Percentiles rank a stretch among this genome's conserved stretches.
Evolutionary conservation across 2,329 filamentous ascomycete genomes (phyloP).

Genomic region (Pseudogymnoascus sp.): DNA sequence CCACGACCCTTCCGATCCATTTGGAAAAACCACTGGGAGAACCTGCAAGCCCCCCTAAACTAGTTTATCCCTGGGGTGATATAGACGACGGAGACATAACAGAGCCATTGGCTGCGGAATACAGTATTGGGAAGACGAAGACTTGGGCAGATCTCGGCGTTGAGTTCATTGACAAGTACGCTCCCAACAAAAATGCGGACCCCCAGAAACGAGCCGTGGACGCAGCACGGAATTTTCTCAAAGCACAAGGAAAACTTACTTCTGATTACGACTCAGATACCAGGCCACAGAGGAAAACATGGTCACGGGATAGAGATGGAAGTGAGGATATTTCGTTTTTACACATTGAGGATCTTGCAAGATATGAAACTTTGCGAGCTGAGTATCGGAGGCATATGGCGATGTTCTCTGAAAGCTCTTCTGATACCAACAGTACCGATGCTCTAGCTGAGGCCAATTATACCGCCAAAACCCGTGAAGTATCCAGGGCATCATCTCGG

Average conservation of each 20-base stretch:
- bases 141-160: slow-evolving; percentile 2
- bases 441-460: neutral
- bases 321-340: slow-evolving; percentile 2
- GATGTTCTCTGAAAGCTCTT: neutral
- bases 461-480: neutral
- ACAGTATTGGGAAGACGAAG: neutral
- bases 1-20: neutral
- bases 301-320: neutral
- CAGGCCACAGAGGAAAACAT: neutral
- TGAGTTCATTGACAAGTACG: slow-evolving; percentile 5
- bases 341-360: slow-evolving; percentile 1
- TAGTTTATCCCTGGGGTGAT: neutral
- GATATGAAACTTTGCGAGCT: slow-evolving; percentile 3
- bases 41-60: neutral
- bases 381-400: slow-evolving; percentile 1
- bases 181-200: neutral
- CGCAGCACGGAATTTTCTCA: slow-evolving; percentile 14
- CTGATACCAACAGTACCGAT: neutral
- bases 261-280: neutral
- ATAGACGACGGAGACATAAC: neutral
- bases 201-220: neutral
- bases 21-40: neutral
- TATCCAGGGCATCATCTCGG: neutral
- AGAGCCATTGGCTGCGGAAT: neutral
- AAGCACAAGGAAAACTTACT: slow-evolving; percentile 16